Percentiles rank a stretch among this genome's conserved stretches.
These are phyloP conservation scores for Heliocybe sulcata DNA, from an alignment of 1,284 basidiomycete genomes.

Conservation along the genomic window DNA sequence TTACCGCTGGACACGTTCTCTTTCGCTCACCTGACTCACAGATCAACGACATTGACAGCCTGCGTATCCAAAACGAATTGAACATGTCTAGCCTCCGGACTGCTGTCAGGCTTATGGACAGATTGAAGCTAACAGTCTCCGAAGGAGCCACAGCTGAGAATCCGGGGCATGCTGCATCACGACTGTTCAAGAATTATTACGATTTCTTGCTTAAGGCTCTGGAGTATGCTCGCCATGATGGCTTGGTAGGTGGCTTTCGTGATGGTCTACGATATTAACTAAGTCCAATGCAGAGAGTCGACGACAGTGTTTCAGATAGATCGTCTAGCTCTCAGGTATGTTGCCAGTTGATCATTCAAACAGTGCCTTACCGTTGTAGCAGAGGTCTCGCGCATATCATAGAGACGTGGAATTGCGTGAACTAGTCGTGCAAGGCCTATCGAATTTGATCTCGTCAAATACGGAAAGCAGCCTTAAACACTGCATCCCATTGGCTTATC, in stretches of 20 bases:
- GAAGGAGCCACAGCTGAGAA: slow-evolving; percentile 61
- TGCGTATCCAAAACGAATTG: slow-evolving; percentile 50
- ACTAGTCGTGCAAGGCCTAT: slow-evolving; percentile 69
- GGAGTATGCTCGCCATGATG: slow-evolving; percentile 40
- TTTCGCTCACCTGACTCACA: slow-evolving; percentile 2
- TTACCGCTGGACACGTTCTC: background rate
- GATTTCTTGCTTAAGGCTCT: slow-evolving; percentile 57
- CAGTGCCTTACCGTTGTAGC: slow-evolving; percentile 6
- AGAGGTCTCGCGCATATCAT: slow-evolving; percentile 41
- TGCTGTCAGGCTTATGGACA: slow-evolving; percentile 70
- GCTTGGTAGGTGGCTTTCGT: slow-evolving; percentile 25
- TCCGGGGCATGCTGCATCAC: slow-evolving; percentile 59
- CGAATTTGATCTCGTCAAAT: slow-evolving; percentile 80
- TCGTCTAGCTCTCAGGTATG: slow-evolving; percentile 44
- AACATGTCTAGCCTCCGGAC: slow-evolving; percentile 69
- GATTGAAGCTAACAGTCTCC: slow-evolving; percentile 57
- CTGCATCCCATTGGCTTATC: slow-evolving; percentile 77
- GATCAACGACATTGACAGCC: slow-evolving; percentile 20
- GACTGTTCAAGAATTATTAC: slow-evolving; percentile 76
- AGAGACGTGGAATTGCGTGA: slow-evolving; percentile 61
- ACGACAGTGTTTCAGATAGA: slow-evolving; percentile 46
- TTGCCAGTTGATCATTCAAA: background rate
- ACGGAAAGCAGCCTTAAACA: slow-evolving; percentile 88
- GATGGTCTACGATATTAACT: background rate
- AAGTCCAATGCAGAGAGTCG: slow-evolving; percentile 5